Conservation (phyloP, 73 alveolate species). For the Paramecium caudatum region DNA sequence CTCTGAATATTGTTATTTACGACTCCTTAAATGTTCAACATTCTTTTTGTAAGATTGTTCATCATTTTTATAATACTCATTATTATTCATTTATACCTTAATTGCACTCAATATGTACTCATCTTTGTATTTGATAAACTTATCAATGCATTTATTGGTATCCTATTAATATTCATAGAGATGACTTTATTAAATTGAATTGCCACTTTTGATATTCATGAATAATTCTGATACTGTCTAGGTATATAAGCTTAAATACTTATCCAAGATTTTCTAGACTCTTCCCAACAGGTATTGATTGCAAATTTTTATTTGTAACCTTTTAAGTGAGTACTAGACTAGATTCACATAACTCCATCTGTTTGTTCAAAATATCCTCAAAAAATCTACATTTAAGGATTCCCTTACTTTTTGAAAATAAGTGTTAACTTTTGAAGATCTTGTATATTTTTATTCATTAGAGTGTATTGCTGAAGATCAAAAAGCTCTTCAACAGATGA, state of each 20-base stretch:
- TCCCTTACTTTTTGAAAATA: not conserved
- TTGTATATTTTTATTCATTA: not conserved
- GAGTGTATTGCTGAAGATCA: not conserved
- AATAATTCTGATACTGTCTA: constrained; percentile 37
- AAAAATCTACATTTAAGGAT: not conserved
- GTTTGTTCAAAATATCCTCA: constrained; percentile 38
- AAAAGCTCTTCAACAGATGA: constrained; percentile 6
- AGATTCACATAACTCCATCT: constrained; percentile 29
- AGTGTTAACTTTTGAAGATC: constrained; percentile 2
- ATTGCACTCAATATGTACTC: constrained; percentile 24
- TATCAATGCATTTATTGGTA: not conserved
- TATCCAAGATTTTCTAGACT: not conserved
- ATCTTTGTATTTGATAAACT: not conserved
- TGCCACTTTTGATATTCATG: not conserved
- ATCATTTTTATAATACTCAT: constrained; percentile 19
- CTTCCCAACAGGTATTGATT: not conserved
- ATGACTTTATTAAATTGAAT: not conserved
- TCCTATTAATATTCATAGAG: not conserved
- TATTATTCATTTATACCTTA: constrained; percentile 1
- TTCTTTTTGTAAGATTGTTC: constrained; percentile 39
- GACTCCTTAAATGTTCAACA: not conserved
- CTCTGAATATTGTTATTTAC: not conserved
- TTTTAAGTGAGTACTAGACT: not conserved
- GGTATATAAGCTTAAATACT: not conserved
- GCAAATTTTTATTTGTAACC: not conserved